Percentiles rank a stretch among this genome's conserved stretches.
phyloP scores from a whole-genome alignment of 2,329 filamentous ascomycete species.

The Ophiostoma piceae region DNA sequence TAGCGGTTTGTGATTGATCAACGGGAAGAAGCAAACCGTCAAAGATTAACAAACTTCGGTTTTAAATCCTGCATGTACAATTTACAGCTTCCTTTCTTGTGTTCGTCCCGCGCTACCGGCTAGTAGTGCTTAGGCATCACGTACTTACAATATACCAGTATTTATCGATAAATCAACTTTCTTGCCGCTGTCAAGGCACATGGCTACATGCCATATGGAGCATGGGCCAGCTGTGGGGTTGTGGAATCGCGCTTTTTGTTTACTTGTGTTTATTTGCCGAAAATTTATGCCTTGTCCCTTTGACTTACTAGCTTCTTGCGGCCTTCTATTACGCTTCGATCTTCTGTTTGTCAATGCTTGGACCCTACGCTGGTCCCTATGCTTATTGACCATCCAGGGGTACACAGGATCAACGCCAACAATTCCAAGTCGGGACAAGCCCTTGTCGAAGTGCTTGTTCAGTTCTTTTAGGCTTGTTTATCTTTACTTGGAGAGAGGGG shows the following conservation, averaged over 20 bases:
- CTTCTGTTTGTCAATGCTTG: background rate
- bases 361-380: background rate
- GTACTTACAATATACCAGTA: background rate
- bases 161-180: background rate
- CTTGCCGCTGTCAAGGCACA: background rate
- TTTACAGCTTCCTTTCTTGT: background rate
- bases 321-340: background rate
- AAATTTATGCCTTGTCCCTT: background rate
- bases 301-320: background rate
- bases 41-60: too few relatives aligned
- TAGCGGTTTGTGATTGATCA: background rate
- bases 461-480: background rate
- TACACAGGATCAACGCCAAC: background rate
- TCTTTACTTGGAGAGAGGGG: too few relatives aligned
- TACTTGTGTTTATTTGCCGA: background rate
- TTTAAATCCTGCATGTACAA: too few relatives aligned
- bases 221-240: slow-evolving; percentile 3
- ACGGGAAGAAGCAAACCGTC: too few relatives aligned
- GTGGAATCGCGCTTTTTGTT: background rate
- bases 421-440: background rate
- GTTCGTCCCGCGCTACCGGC: background rate
- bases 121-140: background rate
- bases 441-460: background rate
- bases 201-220: slow-evolving; percentile 1
- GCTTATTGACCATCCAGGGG: background rate